These are phyloP conservation scores for Neofusicoccum sp. DNA, from an alignment of 2,329 filamentous ascomycete species.

Conservation along the genomic window DNA sequence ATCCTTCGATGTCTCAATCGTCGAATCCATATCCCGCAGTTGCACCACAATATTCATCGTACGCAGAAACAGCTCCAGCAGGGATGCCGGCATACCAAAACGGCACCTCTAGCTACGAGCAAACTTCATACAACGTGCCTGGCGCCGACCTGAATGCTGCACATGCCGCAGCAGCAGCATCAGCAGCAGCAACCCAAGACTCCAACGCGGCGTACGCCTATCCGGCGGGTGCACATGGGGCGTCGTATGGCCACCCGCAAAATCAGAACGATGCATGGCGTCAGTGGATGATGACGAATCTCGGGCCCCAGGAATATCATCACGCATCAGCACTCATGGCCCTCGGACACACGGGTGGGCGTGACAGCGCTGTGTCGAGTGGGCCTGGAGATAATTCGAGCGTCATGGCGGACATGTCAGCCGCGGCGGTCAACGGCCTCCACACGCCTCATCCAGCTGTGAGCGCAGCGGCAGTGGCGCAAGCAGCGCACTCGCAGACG, in stretches of 20 bases:
- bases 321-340: slow-evolving; percentile 44
- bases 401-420: slow-evolving; percentile 13
- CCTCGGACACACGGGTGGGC: slow-evolving; percentile 24
- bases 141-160: slow-evolving; percentile 32
- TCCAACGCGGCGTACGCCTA: slow-evolving; percentile 33
- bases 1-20: slow-evolving; percentile 23
- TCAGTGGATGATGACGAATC: slow-evolving; percentile 38
- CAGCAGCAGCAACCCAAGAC: slow-evolving; percentile 27
- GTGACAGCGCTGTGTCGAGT: not conserved
- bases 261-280: slow-evolving; percentile 38
- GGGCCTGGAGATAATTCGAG: slow-evolving; percentile 3
- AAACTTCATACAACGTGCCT: slow-evolving; percentile 30
- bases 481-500: slow-evolving; percentile 18
- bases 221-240: slow-evolving; percentile 21
- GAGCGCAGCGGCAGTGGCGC: slow-evolving; percentile 20
- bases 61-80: slow-evolving; percentile 31
- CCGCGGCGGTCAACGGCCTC: slow-evolving; percentile 3
- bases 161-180: slow-evolving; percentile 30
- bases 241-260: slow-evolving; percentile 26
- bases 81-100: slow-evolving; percentile 29
- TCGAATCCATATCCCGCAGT: slow-evolving; percentile 29
- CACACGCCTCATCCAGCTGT: slow-evolving; percentile 18
- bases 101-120: slow-evolving; percentile 29
- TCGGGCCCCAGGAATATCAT: slow-evolving; percentile 29
- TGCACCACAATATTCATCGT: slow-evolving; percentile 28